phyloP scores from a whole-genome alignment of 1,284 basidiomycete genomes.

The Rhodotorula sp. region DNA sequence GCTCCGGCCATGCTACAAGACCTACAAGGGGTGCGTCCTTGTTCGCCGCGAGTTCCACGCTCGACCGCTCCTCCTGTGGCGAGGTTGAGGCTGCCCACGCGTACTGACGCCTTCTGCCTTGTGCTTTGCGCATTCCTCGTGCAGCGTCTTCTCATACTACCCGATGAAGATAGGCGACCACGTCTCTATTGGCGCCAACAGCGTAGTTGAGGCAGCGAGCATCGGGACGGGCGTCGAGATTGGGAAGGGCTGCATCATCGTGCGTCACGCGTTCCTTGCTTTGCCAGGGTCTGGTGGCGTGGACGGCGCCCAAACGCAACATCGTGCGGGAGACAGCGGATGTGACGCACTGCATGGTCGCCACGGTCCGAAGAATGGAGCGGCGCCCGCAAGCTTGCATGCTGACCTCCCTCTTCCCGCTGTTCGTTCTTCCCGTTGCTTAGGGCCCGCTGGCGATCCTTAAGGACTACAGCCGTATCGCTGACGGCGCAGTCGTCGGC shows the following conservation, averaged over 20 bases:
- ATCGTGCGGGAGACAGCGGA: no score
- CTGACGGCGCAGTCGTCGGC: constrained; percentile 83
- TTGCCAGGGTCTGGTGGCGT: neutral
- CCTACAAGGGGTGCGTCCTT: constrained; percentile 65
- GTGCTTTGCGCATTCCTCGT: constrained; percentile 10
- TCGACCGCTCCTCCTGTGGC: no score
- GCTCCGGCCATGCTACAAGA: constrained; percentile 80
- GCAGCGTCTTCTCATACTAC: constrained; percentile 85
- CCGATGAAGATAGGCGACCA: constrained; percentile 96
- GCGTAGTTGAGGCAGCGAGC: constrained; percentile 88
- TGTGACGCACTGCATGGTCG: no score
- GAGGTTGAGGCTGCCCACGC: no score
- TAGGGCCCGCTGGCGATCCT: constrained; percentile 96
- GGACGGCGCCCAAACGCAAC: no score
- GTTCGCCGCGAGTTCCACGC: neutral
- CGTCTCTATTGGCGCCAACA: constrained; percentile 84
- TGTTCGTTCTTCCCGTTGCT: neutral
- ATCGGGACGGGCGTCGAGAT: constrained; percentile 95
- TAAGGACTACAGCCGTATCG: constrained; percentile 88
- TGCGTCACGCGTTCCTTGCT: constrained; percentile 54
- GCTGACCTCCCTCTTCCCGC: neutral
- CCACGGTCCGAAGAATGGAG: no score
- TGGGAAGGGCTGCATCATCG: constrained; percentile 91
- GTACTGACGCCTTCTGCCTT: neutral
- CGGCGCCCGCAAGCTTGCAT: no score